These are phyloP conservation scores for Leishmania turanica DNA, from an alignment of 208 protist species.

Conservation along the genomic window DNA sequence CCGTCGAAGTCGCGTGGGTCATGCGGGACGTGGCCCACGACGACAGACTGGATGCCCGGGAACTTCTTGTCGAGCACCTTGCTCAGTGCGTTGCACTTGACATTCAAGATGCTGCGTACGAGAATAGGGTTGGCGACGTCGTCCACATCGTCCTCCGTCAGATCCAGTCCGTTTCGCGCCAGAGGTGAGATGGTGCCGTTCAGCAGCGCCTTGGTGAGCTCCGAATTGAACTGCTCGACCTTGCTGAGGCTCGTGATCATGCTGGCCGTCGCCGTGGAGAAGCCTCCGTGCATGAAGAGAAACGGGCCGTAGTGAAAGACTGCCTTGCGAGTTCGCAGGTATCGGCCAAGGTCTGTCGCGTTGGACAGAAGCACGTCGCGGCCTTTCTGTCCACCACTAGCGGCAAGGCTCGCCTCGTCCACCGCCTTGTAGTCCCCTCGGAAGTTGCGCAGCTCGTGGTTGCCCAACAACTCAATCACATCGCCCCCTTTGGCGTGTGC, in stretches of 20 bases:
- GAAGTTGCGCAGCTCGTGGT: slow-evolving; percentile 93
- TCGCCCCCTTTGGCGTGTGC: slow-evolving; percentile 71
- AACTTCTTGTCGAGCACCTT: slow-evolving; percentile 79
- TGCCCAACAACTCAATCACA: slow-evolving; percentile 88
- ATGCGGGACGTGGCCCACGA: slow-evolving; percentile 91
- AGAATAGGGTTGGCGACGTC: slow-evolving; percentile 87
- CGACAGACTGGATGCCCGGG: slow-evolving; percentile 73
- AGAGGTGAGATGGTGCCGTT: slow-evolving; percentile 70
- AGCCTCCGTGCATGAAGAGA: slow-evolving; percentile 92
- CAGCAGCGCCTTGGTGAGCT: slow-evolving; percentile 62
- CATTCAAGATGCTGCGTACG: slow-evolving; percentile 80
- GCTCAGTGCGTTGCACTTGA: slow-evolving; percentile 76
- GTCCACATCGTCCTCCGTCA: slow-evolving; percentile 64
- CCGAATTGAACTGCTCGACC: slow-evolving; percentile 79
- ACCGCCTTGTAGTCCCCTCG: slow-evolving; percentile 81
- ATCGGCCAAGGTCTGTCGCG: slow-evolving; percentile 60
- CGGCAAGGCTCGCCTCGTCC: slow-evolving; percentile 50
- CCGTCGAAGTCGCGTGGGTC: slow-evolving; percentile 75
- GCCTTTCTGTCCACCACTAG: slow-evolving; percentile 54
- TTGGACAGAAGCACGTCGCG: slow-evolving; percentile 75
- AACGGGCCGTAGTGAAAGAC: slow-evolving; percentile 83
- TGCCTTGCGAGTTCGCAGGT: slow-evolving; percentile 78
- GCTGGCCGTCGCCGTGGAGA: slow-evolving; percentile 71
- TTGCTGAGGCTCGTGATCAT: slow-evolving; percentile 78
- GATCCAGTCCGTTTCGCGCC: slow-evolving; percentile 55